These are phyloP conservation scores for Lumnitzera littorea DNA, from an alignment of 345 rosid genomes.

Conservation along the genomic window DNA sequence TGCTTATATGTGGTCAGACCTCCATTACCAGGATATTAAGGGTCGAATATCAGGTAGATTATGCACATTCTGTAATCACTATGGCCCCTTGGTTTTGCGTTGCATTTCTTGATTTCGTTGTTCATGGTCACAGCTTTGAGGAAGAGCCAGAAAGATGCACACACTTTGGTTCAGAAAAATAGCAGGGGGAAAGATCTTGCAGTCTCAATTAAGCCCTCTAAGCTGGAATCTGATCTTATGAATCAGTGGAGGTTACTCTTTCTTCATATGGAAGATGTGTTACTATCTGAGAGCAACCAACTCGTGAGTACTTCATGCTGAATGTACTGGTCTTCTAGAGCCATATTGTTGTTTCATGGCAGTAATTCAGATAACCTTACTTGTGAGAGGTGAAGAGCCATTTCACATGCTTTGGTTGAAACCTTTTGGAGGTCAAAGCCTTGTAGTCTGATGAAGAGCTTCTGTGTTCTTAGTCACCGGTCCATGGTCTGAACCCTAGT, in stretches of 20 bases:
- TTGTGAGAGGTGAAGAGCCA: too few species aligned
- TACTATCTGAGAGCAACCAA: constrained; percentile 53
- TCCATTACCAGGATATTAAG: constrained; percentile 82
- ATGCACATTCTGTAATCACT: neutral
- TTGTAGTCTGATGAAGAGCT: too few species aligned
- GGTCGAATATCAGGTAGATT: constrained; percentile 65
- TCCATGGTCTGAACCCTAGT: too few species aligned
- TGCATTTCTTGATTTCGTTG: constrained; percentile 4
- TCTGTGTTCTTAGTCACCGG: too few species aligned
- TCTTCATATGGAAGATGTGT: constrained; percentile 65
- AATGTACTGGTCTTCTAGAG: neutral
- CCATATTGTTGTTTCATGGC: neutral
- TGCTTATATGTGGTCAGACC: constrained; percentile 88
- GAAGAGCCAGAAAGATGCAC: constrained; percentile 80
- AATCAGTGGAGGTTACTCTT: constrained; percentile 82
- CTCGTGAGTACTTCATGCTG: constrained; percentile 52
- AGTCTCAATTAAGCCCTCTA: constrained; percentile 26
- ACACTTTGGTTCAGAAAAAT: constrained; percentile 42
- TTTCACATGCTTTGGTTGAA: too few species aligned
- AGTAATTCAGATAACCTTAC: too few species aligned
- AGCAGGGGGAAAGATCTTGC: constrained; percentile 35
- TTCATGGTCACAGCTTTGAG: constrained; percentile 37
- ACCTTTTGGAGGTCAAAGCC: too few species aligned
- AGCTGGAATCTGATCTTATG: constrained; percentile 47
- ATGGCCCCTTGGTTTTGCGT: constrained; percentile 1